phyloP scores from a whole-genome alignment of 768 basidiomycete genomes.

The Suillus discolor region DNA sequence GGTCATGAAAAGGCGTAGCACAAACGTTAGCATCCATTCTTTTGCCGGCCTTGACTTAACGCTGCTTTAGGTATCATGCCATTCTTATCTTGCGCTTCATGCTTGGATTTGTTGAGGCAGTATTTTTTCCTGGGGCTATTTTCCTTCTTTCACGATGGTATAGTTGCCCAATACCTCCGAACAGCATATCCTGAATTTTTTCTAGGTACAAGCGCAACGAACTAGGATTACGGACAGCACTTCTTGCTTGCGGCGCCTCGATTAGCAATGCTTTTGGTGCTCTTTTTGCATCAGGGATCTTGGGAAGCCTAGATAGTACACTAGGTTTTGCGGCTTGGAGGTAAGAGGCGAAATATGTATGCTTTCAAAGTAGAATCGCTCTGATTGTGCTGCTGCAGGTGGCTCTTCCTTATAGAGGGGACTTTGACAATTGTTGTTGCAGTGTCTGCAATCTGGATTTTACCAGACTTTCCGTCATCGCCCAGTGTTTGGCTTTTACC shows the following conservation, averaged over 20 bases:
- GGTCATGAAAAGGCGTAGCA: constrained; percentile 37
- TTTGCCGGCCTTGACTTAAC: constrained; percentile 2
- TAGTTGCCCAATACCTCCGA: constrained; percentile 7
- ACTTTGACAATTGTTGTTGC: constrained; percentile 54
- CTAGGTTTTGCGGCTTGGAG: constrained; percentile 73
- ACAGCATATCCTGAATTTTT: not conserved
- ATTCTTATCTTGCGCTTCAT: constrained; percentile 73
- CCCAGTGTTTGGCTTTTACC: constrained; percentile 58
- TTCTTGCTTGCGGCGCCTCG: constrained; percentile 68
- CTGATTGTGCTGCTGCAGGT: constrained; percentile 39
- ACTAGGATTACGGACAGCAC: constrained; percentile 66
- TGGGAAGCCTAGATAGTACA: constrained; percentile 67
- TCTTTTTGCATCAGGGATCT: constrained; percentile 72
- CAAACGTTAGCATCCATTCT: constrained; percentile 18
- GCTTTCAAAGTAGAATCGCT: not conserved
- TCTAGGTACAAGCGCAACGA: constrained; percentile 45
- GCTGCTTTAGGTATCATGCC: constrained; percentile 49
- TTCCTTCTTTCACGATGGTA: constrained; percentile 68
- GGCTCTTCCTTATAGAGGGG: constrained; percentile 73
- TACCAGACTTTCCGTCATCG: constrained; percentile 73
- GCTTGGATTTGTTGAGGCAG: constrained; percentile 65
- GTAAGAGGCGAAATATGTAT: constrained; percentile 45
- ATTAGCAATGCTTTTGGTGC: constrained; percentile 82
- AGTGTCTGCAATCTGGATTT: too few species aligned
- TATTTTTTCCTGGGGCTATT: constrained; percentile 64